phyloP scores from a whole-genome alignment of 768 basidiomycete species.

The Pulveroboletus sp. region DNA sequence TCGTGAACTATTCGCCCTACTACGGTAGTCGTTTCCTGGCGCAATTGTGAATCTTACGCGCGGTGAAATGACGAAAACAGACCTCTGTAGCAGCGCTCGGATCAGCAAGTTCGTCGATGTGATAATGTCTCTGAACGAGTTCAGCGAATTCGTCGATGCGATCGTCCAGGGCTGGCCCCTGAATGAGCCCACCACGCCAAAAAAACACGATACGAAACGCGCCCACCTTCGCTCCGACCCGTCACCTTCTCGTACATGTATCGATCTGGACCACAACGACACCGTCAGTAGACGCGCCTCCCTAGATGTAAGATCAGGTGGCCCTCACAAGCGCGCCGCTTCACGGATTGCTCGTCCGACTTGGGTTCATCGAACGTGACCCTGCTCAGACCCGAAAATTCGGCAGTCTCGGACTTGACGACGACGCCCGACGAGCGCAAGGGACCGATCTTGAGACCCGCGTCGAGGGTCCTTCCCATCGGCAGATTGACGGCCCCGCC shows the following conservation, averaged over 20 bases:
- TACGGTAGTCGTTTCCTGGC: conserved; percentile 59
- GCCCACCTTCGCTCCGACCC: conserved; percentile 73
- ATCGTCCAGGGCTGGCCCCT: conserved; percentile 86
- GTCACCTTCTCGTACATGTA: conserved; percentile 95
- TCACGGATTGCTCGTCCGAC: conserved; percentile 31
- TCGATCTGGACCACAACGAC: conserved; percentile 49
- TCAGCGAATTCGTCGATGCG: conserved; percentile 85
- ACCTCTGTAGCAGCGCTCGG: conserved; percentile 59
- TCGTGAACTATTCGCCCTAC: conserved; percentile 76
- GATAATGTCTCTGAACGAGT: conserved; percentile 64
- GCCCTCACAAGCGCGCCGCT: conserved; percentile 56
- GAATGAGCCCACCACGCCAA: neutral
- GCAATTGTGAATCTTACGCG: neutral
- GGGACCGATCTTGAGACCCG: conserved; percentile 14
- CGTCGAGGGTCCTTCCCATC: conserved; percentile 6
- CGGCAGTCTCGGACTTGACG: conserved; percentile 17
- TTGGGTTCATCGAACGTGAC: conserved; percentile 31
- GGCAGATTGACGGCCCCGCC: neutral
- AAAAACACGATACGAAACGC: conserved; percentile 4
- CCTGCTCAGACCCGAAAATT: conserved; percentile 24
- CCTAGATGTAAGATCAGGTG: too few species aligned
- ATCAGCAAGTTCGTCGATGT: conserved; percentile 72
- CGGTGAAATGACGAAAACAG: conserved; percentile 1
- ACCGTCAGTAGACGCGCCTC: neutral
- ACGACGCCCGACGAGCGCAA: conserved; percentile 2